Conservation (phyloP, 306 rosid genomes). For the Quercus parvula region DNA sequence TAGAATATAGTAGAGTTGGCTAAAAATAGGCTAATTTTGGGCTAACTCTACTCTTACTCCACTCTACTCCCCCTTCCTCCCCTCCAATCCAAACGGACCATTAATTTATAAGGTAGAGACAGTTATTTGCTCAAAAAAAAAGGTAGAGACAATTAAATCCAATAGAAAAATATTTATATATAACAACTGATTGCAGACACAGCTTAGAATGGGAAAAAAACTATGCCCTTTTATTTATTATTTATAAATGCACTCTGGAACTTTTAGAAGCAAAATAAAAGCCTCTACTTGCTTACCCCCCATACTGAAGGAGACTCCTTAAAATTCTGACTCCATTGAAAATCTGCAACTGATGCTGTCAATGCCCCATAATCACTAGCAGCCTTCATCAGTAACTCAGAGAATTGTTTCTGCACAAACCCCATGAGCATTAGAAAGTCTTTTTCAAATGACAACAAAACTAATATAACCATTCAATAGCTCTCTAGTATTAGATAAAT, state of each 20-base stretch:
- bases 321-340: conserved; percentile 98
- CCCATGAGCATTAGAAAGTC: conserved; percentile 20
- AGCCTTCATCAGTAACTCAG: conserved; percentile 93
- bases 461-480: neutral
- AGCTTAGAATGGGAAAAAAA: neutral
- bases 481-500: conserved; percentile 3
- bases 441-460: conserved; percentile 1
- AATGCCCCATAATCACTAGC: conserved; percentile 96
- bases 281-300: conserved; percentile 68
- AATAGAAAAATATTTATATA: neutral
- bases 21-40: too few relatives aligned
- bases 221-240: neutral
- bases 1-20: too few relatives aligned
- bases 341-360: conserved; percentile 92
- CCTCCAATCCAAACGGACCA: too few relatives aligned
- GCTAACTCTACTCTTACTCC: too few relatives aligned
- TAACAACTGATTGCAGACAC: neutral
- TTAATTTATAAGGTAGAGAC: neutral
- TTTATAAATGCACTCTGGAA: neutral
- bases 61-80: too few relatives aligned
- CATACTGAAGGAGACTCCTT: conserved; percentile 95
- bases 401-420: conserved; percentile 83
- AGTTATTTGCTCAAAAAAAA: neutral
- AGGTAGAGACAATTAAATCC: neutral
- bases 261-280: conserved; percentile 19